phyloP scores from a whole-genome alignment of 1,284 basidiomycete species.

The Microbotryum silenes-acaulis region DNA sequence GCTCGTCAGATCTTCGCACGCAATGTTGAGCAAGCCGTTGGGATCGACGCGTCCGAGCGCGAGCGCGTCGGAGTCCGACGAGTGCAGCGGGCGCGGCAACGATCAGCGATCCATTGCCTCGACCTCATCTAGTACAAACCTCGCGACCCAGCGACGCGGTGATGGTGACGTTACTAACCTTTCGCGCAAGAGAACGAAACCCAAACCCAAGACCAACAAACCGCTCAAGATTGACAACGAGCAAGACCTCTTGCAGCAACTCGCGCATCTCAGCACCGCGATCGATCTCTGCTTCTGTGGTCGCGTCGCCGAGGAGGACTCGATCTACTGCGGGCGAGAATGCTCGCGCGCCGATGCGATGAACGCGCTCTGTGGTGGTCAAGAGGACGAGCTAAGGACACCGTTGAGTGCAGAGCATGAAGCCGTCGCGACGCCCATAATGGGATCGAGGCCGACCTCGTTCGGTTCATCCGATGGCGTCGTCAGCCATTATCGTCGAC shows the following conservation, averaged over 20 bases:
- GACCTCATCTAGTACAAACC: neutral
- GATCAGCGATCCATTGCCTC: constrained; percentile 13
- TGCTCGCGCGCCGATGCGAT: constrained; percentile 28
- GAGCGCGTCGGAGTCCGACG: neutral
- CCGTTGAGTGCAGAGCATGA: neutral
- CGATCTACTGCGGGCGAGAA: constrained; percentile 24
- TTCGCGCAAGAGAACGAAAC: neutral
- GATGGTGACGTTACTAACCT: neutral
- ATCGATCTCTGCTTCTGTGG: constrained; percentile 30
- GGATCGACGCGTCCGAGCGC: constrained; percentile 1
- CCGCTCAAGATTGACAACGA: neutral
- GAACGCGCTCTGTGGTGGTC: constrained; percentile 20
- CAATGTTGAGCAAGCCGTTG: neutral
- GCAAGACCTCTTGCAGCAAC: constrained; percentile 8
- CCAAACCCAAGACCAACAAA: neutral
- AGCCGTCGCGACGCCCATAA: no score
- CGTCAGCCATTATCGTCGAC: no score
- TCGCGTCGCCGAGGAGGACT: constrained; percentile 17
- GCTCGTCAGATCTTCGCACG: no score
- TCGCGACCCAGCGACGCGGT: neutral
- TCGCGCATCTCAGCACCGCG: constrained; percentile 9
- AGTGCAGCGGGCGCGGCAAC: constrained; percentile 13
- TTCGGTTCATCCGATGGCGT: no score
- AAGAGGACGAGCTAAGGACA: constrained; percentile 9
- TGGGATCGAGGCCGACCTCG: no score